Base-by-base conservation (phyloP, 345 rosid species). In the Raphanus raphanistrum region DNA sequence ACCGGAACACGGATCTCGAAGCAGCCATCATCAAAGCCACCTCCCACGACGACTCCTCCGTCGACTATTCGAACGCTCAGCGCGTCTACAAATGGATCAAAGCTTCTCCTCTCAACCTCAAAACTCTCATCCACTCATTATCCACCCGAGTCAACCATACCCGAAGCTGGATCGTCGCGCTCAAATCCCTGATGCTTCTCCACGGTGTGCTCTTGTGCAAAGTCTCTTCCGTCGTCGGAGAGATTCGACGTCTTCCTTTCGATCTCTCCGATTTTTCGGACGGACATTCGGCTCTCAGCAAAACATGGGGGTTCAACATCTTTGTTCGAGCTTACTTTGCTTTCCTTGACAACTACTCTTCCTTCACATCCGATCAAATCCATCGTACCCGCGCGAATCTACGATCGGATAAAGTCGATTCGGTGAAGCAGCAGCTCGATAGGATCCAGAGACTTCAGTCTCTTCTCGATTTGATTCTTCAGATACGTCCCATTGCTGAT, bases 11-110 rank as follows among this genome's bases (percentile, higher is more conserved):
- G 5, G 58, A 52, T 16, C 58, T 52, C 25, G 58, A 52, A 52
- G 58, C 58, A 52, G 58, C 58, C 25, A 52, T 52, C 58, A 52
- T 52, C 58, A 52, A 52, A 52, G 58, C 58, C 58, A 52, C 58
- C 58, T 52, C 58, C 25, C 58, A 52, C 58, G 58, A 52, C 25
- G 58, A 52, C 58, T 52, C 58, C 58, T 52, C 58, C 25, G 58
- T 52, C 26, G 58, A 52, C 58, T 52, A 52, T 15, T 52, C 58
- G 5, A 52, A 52, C 58, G 58, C 58, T 15, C 58, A 52, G 2
- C 58, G 58, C 25, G 58, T 52, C 58, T 52, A 52, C 58, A 52
- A 52, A 52, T 52, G 58, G 58, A 52, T 52, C 58, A 15, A 16
- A 52, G 58, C 58, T 3, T 52, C 58, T 52, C 58, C 58, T 52